Conservation (phyloP, 768 basidiomycete species). For the Strobilomyces confusus region DNA sequence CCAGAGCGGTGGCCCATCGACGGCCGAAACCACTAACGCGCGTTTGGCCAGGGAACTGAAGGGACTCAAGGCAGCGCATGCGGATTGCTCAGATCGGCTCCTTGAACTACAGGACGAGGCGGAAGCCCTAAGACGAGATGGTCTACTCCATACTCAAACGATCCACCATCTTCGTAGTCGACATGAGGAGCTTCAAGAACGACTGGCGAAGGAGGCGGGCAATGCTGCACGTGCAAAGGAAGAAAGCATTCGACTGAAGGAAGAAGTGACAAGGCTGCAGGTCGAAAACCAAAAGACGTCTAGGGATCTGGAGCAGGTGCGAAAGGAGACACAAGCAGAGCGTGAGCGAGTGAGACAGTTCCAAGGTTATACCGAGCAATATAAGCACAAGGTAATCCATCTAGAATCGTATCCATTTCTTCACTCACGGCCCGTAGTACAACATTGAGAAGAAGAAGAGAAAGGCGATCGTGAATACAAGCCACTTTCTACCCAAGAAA, state of each 20-base stretch:
- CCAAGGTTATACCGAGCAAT: conserved; percentile 16
- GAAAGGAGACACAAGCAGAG: conserved; percentile 12
- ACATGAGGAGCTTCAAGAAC: conserved; percentile 12
- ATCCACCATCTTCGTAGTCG: conserved; percentile 15
- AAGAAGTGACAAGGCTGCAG: conserved; percentile 21
- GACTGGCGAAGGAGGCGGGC: conserved; percentile 7
- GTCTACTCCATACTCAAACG: conserved; percentile 4
- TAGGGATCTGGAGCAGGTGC: conserved; percentile 14
- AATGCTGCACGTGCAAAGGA: conserved; percentile 4
- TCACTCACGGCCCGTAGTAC: conserved; percentile 11
- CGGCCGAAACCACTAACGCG: conserved; percentile 3
- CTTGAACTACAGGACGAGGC: conserved; percentile 13
- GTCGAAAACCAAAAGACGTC: conserved; percentile 22
- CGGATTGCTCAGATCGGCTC: conserved; percentile 8
- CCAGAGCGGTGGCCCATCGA: neutral
- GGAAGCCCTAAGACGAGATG: conserved; percentile 4
- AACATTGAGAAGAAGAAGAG: conserved; percentile 26
- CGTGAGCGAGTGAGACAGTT: conserved; percentile 23
- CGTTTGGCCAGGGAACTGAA: conserved; percentile 14
- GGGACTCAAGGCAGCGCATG: conserved; percentile 12
- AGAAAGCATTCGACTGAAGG: conserved; percentile 13
- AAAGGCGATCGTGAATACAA: conserved; percentile 20
- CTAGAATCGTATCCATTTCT: neutral
- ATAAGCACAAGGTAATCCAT: conserved; percentile 22
- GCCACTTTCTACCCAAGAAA: conserved; percentile 1